Evolutionary conservation across 495 filamentous ascomycete species (phyloP).

Genomic region (Neurospora cerealis): DNA sequence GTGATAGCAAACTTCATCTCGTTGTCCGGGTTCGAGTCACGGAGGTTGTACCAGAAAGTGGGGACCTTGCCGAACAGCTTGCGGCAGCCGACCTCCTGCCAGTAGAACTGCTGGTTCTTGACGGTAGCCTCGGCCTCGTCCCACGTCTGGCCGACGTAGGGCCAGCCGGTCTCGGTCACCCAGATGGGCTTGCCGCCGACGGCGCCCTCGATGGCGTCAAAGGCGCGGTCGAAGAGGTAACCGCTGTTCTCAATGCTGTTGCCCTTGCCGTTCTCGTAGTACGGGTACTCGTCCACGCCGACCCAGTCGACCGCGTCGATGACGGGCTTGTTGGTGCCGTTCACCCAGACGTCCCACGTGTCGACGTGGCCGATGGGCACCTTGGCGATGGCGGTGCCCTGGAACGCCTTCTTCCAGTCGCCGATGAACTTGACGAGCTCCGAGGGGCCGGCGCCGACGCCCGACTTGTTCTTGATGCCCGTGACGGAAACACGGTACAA

Average conservation of each 20-base stretch:
- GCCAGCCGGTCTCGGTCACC: slow-evolving; percentile 46
- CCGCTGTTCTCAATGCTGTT: slow-evolving; percentile 34
- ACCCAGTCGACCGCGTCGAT: slow-evolving; percentile 39
- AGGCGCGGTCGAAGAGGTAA: slow-evolving; percentile 32
- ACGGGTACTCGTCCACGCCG: slow-evolving; percentile 43
- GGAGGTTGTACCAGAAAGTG: slow-evolving; percentile 52
- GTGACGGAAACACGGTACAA: slow-evolving; percentile 40
- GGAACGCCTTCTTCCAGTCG: slow-evolving; percentile 32
- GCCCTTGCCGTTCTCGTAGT: slow-evolving; percentile 37
- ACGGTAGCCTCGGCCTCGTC: slow-evolving; percentile 48
- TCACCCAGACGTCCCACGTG: slow-evolving; percentile 40
- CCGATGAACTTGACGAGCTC: slow-evolving; percentile 38
- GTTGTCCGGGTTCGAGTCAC: slow-evolving; percentile 38
- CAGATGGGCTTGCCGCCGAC: slow-evolving; percentile 37
- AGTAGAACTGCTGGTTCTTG: slow-evolving; percentile 60
- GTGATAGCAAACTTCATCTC: slow-evolving; percentile 35
- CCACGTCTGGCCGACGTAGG: slow-evolving; percentile 29
- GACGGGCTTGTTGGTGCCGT: slow-evolving; percentile 36
- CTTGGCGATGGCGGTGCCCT: slow-evolving; percentile 17
- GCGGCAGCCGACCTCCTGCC: slow-evolving; percentile 60
- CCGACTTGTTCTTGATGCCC: slow-evolving; percentile 31
- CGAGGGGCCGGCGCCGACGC: slow-evolving; percentile 31
- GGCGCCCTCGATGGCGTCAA: slow-evolving; percentile 19
- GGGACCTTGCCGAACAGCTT: slow-evolving; percentile 53
- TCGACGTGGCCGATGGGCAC: slow-evolving; percentile 43